Evolutionary conservation across 192 early-diverging fungal species (phyloP), one percentile per base, ranked within the genome.

Genomic region (Kickxella alabastrina): DNA sequence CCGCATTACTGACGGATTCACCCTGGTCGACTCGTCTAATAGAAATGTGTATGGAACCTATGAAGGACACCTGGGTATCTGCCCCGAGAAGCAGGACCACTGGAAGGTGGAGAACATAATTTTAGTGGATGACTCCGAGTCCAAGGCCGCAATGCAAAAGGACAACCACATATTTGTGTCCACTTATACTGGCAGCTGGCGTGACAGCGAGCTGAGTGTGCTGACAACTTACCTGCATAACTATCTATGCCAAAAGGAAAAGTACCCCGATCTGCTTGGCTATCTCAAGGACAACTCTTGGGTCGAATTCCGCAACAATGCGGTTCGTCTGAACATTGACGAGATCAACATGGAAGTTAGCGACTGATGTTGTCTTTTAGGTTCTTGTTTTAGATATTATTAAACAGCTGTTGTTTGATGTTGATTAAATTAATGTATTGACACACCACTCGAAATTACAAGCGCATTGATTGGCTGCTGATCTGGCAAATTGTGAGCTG

Each of bases 1-100:
- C 13, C 46, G 54, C 18, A 79, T 89, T 7, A 80, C 80, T 68
- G 42, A 66, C 6, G 61, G 68, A 2, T 79, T 69, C 14, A 75
- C 47, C 1, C 51, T 76, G 35, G 54, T 35, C 12, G 40, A 65
- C 18, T 69, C 73, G 25, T 54, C 61, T 1, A 25, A 52, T 32
- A 29, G 55, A 39, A 40, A 59, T 28, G 27, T 45, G 1, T 59
- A 63, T 23, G 43, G 48, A 2, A 59, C 35, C 0, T 63, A 40
- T 17, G 40, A 63, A 5, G 57, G 60, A 13, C 63, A 59, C 37
- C 27, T 29, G 18, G 71, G 71, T 2, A 42, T 59, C 1, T 48
- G 34, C 13, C 31, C 37, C 3, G 62, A 56, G 5, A 42, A 32
- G 17, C 41, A 45, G 18, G 55, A 28, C 14, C 51, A 62, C 25